phyloP scores from a whole-genome alignment of 2,329 filamentous ascomycete species.

The Sclerotinia glacialis region DNA sequence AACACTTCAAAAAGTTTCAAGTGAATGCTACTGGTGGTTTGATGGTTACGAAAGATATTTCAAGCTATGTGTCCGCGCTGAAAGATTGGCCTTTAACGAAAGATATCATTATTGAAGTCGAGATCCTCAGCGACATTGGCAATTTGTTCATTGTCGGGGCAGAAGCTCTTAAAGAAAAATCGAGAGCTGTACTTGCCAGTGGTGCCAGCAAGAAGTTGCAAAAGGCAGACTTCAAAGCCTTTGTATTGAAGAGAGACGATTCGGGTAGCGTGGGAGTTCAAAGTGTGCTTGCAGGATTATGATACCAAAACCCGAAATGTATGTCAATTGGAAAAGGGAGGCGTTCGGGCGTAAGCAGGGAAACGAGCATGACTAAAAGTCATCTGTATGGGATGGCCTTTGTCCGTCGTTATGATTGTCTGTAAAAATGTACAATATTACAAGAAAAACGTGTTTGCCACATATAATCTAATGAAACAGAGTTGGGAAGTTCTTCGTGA shows the following conservation, averaged over 20 bases:
- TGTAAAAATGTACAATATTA: constrained; percentile 17
- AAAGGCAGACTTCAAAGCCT: constrained; percentile 74
- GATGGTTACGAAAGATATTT: constrained; percentile 94
- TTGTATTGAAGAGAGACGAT: constrained; percentile 83
- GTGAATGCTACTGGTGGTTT: constrained; percentile 91
- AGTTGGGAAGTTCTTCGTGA: constrained; percentile 32
- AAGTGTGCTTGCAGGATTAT: constrained; percentile 62
- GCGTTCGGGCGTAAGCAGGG: constrained; percentile 15
- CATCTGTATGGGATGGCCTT: not conserved
- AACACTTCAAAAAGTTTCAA: constrained; percentile 91
- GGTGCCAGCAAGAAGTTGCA: constrained; percentile 52
- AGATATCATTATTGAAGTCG: constrained; percentile 67
- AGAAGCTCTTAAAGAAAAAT: constrained; percentile 70
- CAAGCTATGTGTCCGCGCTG: constrained; percentile 84
- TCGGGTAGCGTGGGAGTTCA: constrained; percentile 77
- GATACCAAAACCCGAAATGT: constrained; percentile 28
- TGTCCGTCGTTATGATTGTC: not conserved
- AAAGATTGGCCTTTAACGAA: constrained; percentile 75
- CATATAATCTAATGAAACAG: constrained; percentile 20
- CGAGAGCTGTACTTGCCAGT: constrained; percentile 53
- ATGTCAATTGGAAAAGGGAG: constrained; percentile 14
- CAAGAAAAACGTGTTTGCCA: not conserved
- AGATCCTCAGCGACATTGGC: constrained; percentile 88
- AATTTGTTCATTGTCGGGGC: constrained; percentile 92
- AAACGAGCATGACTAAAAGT: not conserved